Percentiles rank a stretch among this genome's conserved stretches.
Evolutionary conservation across 495 filamentous ascomycete genomes (phyloP).

Genomic region (Xylaria curta): DNA sequence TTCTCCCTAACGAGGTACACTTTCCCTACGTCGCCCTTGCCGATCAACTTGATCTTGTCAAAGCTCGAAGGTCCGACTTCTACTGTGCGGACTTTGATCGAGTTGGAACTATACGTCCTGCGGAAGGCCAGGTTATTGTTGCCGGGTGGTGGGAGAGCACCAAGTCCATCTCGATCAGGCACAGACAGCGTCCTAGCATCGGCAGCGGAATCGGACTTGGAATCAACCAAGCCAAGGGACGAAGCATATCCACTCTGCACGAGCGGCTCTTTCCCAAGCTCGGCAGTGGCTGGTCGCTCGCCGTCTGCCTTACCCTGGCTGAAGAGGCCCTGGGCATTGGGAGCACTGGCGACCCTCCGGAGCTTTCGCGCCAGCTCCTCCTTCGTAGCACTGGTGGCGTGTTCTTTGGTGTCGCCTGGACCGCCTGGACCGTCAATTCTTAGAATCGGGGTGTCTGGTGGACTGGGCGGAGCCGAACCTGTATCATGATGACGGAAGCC

Average conservation of each 20-base stretch:
- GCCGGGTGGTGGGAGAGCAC: constrained; percentile 55
- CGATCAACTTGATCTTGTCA: constrained; percentile 99
- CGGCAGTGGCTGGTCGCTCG: constrained; percentile 79
- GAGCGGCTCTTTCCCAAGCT: constrained; percentile 78
- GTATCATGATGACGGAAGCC: constrained; percentile 93
- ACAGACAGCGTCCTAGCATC: constrained; percentile 42
- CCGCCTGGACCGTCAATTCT: constrained; percentile 75
- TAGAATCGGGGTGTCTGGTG: constrained; percentile 86
- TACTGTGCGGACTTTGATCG: constrained; percentile 96
- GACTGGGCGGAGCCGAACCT: constrained; percentile 91
- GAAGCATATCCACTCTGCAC: constrained; percentile 62
- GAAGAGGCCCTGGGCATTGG: constrained; percentile 95
- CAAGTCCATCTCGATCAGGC: constrained; percentile 49
- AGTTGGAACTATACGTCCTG: constrained; percentile 97
- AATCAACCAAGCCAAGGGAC: constrained; percentile 60
- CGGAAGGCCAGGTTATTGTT: constrained; percentile 73
- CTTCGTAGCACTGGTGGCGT: constrained; percentile 81
- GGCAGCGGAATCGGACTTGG: constrained; percentile 39
- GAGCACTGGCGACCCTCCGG: constrained; percentile 91
- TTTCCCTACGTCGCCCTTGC: constrained; percentile 98
- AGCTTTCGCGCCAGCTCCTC: constrained; percentile 93
- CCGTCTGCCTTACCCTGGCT: constrained; percentile 63
- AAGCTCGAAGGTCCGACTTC: constrained; percentile 96
- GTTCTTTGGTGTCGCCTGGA: constrained; percentile 65
- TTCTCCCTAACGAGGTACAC: constrained; percentile 98